Percentiles rank a stretch among this genome's conserved stretches.
These are phyloP conservation scores for Grosmannia serpens DNA, from an alignment of 2,329 filamentous ascomycete species.

Conservation along the genomic window DNA sequence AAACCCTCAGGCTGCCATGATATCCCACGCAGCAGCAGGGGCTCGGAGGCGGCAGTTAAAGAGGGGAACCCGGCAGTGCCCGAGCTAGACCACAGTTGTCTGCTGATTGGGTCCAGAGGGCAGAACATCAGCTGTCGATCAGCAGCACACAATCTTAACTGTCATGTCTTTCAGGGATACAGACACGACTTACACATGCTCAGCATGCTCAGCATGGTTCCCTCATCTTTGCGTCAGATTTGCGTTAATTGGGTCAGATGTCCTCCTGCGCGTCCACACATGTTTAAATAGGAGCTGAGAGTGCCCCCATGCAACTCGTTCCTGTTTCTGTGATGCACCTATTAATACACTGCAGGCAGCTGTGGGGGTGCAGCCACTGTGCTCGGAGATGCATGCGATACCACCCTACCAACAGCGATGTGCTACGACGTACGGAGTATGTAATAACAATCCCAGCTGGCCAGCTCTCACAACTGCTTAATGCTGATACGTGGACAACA, in stretches of 20 bases:
- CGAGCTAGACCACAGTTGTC: background rate
- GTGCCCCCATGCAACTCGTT: background rate
- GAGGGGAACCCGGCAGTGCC: background rate
- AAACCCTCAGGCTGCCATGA: background rate
- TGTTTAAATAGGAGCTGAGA: background rate
- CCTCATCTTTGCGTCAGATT: background rate
- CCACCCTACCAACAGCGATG: too few species aligned
- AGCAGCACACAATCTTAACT: background rate
- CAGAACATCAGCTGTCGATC: background rate
- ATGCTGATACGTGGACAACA: too few species aligned
- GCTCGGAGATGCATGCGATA: too few species aligned
- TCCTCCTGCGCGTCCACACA: background rate
- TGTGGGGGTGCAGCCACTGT: too few species aligned
- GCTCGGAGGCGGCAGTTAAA: background rate
- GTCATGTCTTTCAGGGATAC: background rate
- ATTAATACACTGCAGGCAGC: too few species aligned
- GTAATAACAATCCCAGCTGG: too few species aligned
- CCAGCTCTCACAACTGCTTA: too few species aligned
- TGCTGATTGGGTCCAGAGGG: background rate
- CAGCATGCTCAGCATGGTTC: too few species aligned
- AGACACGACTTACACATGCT: background rate
- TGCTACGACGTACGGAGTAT: too few species aligned
- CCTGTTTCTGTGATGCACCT: too few species aligned
- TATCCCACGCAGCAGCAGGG: background rate
- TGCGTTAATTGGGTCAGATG: background rate